Conservation (phyloP, 2,329 filamentous ascomycete genomes). For the Aureobasidium sp. region DNA sequence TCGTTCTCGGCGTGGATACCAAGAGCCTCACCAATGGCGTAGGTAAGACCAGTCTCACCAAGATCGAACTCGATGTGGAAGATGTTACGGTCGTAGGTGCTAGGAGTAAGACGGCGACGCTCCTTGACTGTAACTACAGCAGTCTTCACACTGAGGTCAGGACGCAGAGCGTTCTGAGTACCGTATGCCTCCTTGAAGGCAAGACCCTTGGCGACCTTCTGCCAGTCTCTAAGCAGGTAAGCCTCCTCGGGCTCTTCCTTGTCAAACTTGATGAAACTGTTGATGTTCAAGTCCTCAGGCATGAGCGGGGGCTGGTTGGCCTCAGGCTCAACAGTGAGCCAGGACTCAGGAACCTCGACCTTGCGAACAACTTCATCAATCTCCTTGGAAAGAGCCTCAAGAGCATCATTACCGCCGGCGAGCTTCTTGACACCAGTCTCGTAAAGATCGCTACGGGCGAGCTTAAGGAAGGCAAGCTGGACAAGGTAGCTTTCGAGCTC, state of each 20-base stretch:
- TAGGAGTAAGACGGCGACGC: conserved; percentile 84
- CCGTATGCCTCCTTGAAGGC: conserved; percentile 92
- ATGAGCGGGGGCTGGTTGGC: conserved; percentile 45
- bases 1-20: conserved; percentile 96
- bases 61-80: conserved; percentile 99
- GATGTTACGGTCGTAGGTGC: conserved; percentile 92
- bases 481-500: conserved; percentile 58
- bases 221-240: conserved; percentile 66
- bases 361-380: conserved; percentile 64
- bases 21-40: conserved; percentile 94
- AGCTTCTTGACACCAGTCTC: conserved; percentile 60
- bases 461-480: conserved; percentile 75
- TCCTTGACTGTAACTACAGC: conserved; percentile 86
- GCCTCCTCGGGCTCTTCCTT: conserved; percentile 66
- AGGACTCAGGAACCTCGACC: conserved; percentile 70
- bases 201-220: conserved; percentile 76
- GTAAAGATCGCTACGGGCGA: conserved; percentile 62
- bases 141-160: conserved; percentile 80
- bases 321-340: conserved; percentile 64
- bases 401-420: conserved; percentile 52
- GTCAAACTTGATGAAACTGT: conserved; percentile 75
- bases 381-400: conserved; percentile 53
- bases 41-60: conserved; percentile 81
- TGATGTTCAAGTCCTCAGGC: conserved; percentile 61
- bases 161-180: conserved; percentile 65